Conservation (phyloP, 768 basidiomycete species). For the Hericium rajendrae region DNA sequence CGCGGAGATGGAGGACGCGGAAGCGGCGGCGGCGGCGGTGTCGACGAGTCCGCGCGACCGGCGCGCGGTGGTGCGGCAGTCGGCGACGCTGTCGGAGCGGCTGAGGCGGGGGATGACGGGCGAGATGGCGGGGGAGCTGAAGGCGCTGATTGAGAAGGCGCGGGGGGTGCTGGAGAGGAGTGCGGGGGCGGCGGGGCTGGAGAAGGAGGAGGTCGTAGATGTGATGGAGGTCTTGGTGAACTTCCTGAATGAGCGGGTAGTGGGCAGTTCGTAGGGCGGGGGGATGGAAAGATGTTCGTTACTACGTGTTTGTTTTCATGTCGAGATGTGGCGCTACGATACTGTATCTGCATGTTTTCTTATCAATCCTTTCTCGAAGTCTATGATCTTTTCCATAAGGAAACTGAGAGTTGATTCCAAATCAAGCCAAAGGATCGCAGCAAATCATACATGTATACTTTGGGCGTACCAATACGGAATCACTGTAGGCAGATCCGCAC, state of each 20-base stretch:
- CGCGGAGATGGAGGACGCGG: conserved; percentile 35
- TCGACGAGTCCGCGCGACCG: conserved; percentile 20
- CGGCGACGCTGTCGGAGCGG: conserved; percentile 51
- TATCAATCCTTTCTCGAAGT: too few species aligned
- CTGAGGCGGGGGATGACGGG: conserved; percentile 70
- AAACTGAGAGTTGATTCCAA: too few species aligned
- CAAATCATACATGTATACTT: too few species aligned
- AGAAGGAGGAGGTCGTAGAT: conserved; percentile 31
- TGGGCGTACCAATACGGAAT: too few species aligned
- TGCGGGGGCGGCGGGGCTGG: conserved; percentile 35
- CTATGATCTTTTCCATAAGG: too few species aligned
- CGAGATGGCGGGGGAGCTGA: conserved; percentile 68
- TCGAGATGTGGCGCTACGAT: not conserved
- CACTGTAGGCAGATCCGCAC: too few species aligned
- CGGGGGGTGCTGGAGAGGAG: conserved; percentile 56
- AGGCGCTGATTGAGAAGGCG: conserved; percentile 54
- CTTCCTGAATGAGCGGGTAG: conserved; percentile 58
- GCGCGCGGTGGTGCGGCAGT: conserved; percentile 31
- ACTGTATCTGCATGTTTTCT: not conserved
- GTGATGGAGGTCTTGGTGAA: conserved; percentile 48
- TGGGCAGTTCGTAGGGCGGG: conserved; percentile 9
- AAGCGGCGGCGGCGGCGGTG: conserved; percentile 7
- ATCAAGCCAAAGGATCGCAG: too few species aligned
- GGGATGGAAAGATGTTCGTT: not conserved
- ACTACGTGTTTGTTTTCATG: not conserved